Evolutionary conservation across 805 yeast genomes (phyloP).

Genomic region (Candida insectorum): DNA sequence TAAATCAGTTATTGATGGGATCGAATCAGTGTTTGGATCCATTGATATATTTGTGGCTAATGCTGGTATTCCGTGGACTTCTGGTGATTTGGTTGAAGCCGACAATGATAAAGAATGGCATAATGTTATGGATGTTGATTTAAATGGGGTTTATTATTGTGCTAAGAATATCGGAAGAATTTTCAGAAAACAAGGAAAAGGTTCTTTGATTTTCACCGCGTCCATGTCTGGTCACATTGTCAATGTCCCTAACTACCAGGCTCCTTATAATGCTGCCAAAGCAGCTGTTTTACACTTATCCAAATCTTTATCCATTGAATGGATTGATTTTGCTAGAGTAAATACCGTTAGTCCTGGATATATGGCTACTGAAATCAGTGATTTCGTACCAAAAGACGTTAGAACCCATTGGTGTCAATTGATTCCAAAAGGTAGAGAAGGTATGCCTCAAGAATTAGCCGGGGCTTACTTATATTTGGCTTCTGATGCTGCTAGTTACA

Average conservation of each 20-base stretch:
- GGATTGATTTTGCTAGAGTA: slow-evolving; percentile 83
- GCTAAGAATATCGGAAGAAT: slow-evolving; percentile 70
- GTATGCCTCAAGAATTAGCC: slow-evolving; percentile 64
- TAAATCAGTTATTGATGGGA: slow-evolving; percentile 25
- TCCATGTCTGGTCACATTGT: slow-evolving; percentile 89
- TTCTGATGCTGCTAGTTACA: slow-evolving; percentile 74
- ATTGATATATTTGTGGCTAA: slow-evolving; percentile 45
- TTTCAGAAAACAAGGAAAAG: slow-evolving; percentile 70
- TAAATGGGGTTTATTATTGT: slow-evolving; percentile 78
- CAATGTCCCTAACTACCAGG: slow-evolving; percentile 83
- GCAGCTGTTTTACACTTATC: slow-evolving; percentile 79
- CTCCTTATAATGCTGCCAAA: slow-evolving; percentile 82
- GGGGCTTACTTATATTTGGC: slow-evolving; percentile 82
- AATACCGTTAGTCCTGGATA: slow-evolving; percentile 86
- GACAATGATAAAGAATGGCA: slow-evolving; percentile 62
- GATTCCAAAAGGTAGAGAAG: slow-evolving; percentile 76
- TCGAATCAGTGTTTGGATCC: slow-evolving; percentile 30
- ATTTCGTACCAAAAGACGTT: slow-evolving; percentile 33
- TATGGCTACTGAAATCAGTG: slow-evolving; percentile 64
- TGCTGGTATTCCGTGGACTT: slow-evolving; percentile 48
- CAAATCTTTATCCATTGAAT: slow-evolving; percentile 79
- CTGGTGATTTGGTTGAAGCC: slow-evolving; percentile 37
- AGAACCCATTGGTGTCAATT: slow-evolving; percentile 38
- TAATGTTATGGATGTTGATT: slow-evolving; percentile 68
- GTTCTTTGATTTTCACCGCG: slow-evolving; percentile 81